Percentiles rank a stretch among this genome's conserved stretches.
Conservation (phyloP, 805 yeast species). For the Candida fluviatilis region DNA sequence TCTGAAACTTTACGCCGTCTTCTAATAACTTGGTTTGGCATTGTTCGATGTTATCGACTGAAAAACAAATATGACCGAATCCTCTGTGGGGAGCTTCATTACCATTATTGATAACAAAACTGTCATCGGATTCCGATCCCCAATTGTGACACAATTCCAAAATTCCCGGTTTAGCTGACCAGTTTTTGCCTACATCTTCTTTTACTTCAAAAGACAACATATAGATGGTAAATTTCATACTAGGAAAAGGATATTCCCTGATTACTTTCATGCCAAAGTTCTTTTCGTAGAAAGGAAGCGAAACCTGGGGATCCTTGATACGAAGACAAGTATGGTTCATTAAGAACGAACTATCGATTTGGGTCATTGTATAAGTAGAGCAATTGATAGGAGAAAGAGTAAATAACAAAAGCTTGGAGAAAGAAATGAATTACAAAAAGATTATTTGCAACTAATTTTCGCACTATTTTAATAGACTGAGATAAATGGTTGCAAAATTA, state of each 20-base stretch:
- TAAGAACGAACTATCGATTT: slow-evolving; percentile 32
- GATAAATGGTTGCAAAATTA: too few species aligned
- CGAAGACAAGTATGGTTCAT: slow-evolving; percentile 76
- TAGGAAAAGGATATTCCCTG: slow-evolving; percentile 47
- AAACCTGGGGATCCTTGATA: slow-evolving; percentile 72
- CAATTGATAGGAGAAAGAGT: too few species aligned
- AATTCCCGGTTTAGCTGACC: slow-evolving; percentile 58
- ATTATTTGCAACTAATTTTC: too few species aligned
- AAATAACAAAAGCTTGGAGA: too few species aligned
- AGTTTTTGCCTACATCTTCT: slow-evolving; percentile 31
- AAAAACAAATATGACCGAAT: slow-evolving; percentile 88
- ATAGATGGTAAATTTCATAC: slow-evolving; percentile 59
- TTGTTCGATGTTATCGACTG: slow-evolving; percentile 73
- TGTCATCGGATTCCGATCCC: slow-evolving; percentile 59
- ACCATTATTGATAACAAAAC: slow-evolving; percentile 68
- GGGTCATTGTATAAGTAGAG: slow-evolving; percentile 22
- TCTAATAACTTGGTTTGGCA: slow-evolving; percentile 56
- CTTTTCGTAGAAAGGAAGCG: slow-evolving; percentile 68
- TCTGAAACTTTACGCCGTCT: slow-evolving; percentile 71
- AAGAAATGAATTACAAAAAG: too few species aligned
- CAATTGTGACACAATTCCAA: slow-evolving; percentile 81
- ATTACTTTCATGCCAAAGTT: slow-evolving; percentile 71
- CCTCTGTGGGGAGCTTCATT: slow-evolving; percentile 83
- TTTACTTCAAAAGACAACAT: slow-evolving; percentile 56
- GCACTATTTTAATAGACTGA: too few species aligned